Base-by-base conservation (phyloP, 2,329 filamentous ascomycete genomes). In the Pseudocercospora fijiensis region DNA sequence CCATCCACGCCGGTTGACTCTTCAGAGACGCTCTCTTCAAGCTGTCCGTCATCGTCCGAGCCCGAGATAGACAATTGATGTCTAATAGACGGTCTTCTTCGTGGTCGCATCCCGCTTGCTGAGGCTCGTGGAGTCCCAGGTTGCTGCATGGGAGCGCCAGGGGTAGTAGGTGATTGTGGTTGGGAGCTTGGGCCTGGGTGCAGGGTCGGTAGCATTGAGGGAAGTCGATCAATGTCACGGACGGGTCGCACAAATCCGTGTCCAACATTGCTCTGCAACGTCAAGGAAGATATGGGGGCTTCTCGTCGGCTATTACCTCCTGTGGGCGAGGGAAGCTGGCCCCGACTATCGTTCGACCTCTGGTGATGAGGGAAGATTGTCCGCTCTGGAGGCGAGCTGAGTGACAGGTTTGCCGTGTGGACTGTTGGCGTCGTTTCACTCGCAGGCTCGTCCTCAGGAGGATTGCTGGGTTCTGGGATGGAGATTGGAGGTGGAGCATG, bases 111-210 rank as follows among this genome's bases (percentile, higher is more conserved):
- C 4, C 82, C 79, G 2, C 84, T 81, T 1, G 83, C 83, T 22
- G 83, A 63, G 49, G 75, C 72, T 62, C 76, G 73, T 26, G 78
- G 77, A 63, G 77, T 80, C 28, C 72, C 74, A 72, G 79, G 66
- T 61, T 78, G 89, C 57, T 82, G 79, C 26, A 87, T 81, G 1
- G 89, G 87, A 53, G 89, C 89, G 51, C 90, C 83, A 13, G 92
- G 92, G 0, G 92, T 96, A 6, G 91, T 95, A 0, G 92, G 92
- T 11, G 92, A 97, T 62, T 93, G 90, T 8, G 95, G 95, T 75
- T 96, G 93, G n/a, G 94, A 97, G 47, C 85, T 85, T 60, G 92
- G 79, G 59, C 90, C 88, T 10, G 85, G 82, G 67, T 90, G 85
- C 60, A 88, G 81, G 45, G 88, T 85, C 6, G 89, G 86, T 51